Base-by-base conservation (phyloP, 768 basidiomycete species). In the Peribolospora kevripleyi region DNA sequence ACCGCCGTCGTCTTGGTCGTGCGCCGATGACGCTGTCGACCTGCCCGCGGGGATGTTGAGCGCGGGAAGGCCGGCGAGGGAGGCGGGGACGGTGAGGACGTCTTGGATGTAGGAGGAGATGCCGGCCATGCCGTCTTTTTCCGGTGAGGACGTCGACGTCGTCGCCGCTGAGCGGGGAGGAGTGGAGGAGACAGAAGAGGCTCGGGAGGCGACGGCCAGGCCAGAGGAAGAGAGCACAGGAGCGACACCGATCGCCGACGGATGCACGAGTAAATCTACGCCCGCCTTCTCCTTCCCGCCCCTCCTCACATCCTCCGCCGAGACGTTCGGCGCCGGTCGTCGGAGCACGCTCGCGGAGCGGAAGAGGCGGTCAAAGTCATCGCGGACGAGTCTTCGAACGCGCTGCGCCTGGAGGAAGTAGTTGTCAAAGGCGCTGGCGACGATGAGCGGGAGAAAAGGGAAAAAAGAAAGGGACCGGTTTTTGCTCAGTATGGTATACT, bases 331-430 rank as follows among this genome's bases (percentile, higher is more conserved):
- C 36, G 47, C 40, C 38, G 51, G 5, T 46, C 43, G 46, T 42
- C 37, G 46, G 40, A 72, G 70, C 49, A 74, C 65, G 62, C 81
- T 76, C 3, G 75, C 71, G 2, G 75, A 65, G 0, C 71, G 68
- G 68, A 95, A 88, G 42, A 80, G 74, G 1, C 64, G 61, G 62
- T 80, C 70, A 61, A 90, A 88, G 62, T 95, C 90, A 4, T 72
- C 62, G 56, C 76, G 75, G 52, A 98, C 70, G 6, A 75, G 68
- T 51, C 74, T 73, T 1, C 91, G 79, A 7, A 95, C 75, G 41
- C 78, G 74, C 58, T 86, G 81, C 0, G 91, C 90, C 70, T 91
- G 86, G 5, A 97, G 73, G 65, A 87, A 98, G 66, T 91, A 95
- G 63, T 91, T 95, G 68, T 95, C 82, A 64, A 88, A 95, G n/a